Evolutionary conservation across 176 grass and related monocot species (phyloP), one percentile per base, ranked within the genome.

Genomic region (Alloteropsis semialata): DNA sequence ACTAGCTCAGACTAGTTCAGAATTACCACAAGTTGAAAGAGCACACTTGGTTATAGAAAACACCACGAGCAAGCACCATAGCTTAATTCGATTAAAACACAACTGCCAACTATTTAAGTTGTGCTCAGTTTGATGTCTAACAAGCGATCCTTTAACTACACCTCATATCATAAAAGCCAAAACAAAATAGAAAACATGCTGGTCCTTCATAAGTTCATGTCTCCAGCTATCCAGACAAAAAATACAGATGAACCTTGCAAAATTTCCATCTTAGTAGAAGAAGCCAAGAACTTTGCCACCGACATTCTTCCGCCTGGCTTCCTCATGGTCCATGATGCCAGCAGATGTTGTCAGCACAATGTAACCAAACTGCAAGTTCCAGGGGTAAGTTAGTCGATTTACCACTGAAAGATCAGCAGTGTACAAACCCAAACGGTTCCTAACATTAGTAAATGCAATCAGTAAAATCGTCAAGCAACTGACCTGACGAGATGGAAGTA

Each of bases 321-420:
- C 87, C 54, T 92, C 87, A 24, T 92, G 91, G 74, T 92, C 87
- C 91, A 92, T 89, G 61, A 89, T 92, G 10, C 91, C 87, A 27
- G 91, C 91, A 30, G 87, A 92, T 36, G 91, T 92, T n/a, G 91
- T 92, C 59, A 92, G 81, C 29, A 92, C 87, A 0, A 89, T 92
- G 76, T 89, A 92, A 38, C 91, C 91, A 74, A 92, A 92, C 91
- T 92, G 76, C 81, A 89, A 5, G 57, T 59, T 24, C 58, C 30
- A 51, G 30, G 32, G 50, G 34, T 27, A 38, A 22, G 8, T 41
- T 21, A 3, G 65, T 48, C 28, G 11, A 16, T 10, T 69, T 54
- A 59, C 7, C 53, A 42, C 10, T 62, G 37, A 6, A 22, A 7
- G 12, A 8, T n/a, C 24, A 17, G 16, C 27, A 53, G 0, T 41